phyloP scores from a whole-genome alignment of 257 asterid species.

The Solanum chmielewskii region DNA sequence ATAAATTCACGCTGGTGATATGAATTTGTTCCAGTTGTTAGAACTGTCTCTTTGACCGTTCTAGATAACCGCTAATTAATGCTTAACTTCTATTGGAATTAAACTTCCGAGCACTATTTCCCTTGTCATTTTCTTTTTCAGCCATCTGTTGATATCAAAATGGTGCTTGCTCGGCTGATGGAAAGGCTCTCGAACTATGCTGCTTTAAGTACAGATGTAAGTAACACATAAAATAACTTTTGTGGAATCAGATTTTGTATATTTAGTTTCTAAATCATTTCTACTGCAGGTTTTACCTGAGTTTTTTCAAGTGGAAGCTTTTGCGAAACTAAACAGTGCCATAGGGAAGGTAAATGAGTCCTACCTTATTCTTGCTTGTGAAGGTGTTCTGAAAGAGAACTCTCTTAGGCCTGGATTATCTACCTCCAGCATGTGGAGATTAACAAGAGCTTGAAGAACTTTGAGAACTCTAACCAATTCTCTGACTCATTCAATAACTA shows the following conservation, averaged over 20 bases:
- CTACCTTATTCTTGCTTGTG: background rate
- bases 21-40: background rate
- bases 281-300: slow-evolving; percentile 83
- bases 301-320: slow-evolving; percentile 98
- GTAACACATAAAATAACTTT: slow-evolving; percentile 4
- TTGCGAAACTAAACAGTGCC: slow-evolving; percentile 76
- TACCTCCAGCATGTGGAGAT: background rate
- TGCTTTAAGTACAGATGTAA: slow-evolving; percentile 87
- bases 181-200: slow-evolving; percentile 98
- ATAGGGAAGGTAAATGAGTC: slow-evolving; percentile 68
- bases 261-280: slow-evolving; percentile 21
- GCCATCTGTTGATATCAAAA: slow-evolving; percentile 91
- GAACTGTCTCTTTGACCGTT: background rate
- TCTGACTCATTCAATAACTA: background rate
- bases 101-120: background rate
- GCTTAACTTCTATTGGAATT: background rate
- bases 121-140: slow-evolving; percentile 24
- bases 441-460: background rate
- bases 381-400: background rate
- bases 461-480: background rate
- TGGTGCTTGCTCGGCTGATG: slow-evolving; percentile 92
- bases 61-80: background rate
- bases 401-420: background rate
- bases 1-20: background rate
- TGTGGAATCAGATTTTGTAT: background rate